Evolutionary conservation across 257 asterid species (phyloP).

Genomic region (Capsicum baccatum): DNA sequence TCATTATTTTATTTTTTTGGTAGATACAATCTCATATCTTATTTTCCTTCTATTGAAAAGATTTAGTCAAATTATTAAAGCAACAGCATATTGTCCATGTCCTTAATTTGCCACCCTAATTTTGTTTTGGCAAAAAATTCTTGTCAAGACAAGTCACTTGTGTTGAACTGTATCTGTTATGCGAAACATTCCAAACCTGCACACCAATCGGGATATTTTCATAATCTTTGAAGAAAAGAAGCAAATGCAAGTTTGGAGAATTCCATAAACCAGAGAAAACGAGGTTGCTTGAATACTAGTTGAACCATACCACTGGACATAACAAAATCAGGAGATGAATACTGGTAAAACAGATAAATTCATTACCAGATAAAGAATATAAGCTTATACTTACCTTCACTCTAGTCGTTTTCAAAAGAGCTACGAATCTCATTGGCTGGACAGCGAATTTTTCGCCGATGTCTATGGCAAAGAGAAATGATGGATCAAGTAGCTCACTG

Average conservation of each 20-base stretch:
- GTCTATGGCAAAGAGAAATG: conserved; percentile 91
- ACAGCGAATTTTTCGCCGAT: conserved; percentile 83
- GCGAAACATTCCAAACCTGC: neutral
- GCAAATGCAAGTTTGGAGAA: conserved; percentile 24
- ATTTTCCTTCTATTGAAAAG: neutral
- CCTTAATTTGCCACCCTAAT: conserved; percentile 1
- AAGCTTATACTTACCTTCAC: conserved; percentile 70
- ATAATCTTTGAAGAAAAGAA: neutral
- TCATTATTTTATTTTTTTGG: neutral
- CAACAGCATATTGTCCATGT: neutral
- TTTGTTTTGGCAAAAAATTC: neutral
- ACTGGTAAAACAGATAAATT: conserved; percentile 20
- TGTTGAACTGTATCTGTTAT: neutral
- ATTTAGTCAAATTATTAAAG: neutral
- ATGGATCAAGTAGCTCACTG: conserved; percentile 95
- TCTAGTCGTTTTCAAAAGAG: conserved; percentile 80
- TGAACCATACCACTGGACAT: neutral
- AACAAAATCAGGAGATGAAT: conserved; percentile 23
- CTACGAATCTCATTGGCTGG: conserved; percentile 86
- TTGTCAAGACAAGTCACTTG: conserved; percentile 15
- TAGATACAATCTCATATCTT: conserved; percentile 5
- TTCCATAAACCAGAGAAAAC: neutral
- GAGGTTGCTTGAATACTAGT: conserved; percentile 2
- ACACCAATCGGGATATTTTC: neutral
- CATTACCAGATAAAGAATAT: conserved; percentile 20